Evolutionary conservation across 2,329 filamentous ascomycete species (phyloP), one percentile per base, ranked within the genome.

Genomic region (Colletotrichum eleusines): DNA sequence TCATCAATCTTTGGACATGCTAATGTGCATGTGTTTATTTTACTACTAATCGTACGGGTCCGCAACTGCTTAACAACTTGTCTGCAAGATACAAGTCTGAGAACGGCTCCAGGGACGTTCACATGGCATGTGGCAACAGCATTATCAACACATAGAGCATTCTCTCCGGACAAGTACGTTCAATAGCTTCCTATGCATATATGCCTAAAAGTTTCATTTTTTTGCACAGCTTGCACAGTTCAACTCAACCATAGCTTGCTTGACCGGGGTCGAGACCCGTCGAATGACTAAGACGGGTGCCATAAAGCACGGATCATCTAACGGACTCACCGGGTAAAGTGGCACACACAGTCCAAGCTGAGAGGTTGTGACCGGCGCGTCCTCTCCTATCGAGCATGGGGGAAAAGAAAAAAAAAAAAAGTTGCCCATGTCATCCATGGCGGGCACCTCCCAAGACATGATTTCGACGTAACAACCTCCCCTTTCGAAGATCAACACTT

Each of bases 361-460:
- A 71, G 61, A n/a, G 63, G 63, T 33, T 57, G 40, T 53, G 40
- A 59, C 57, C 64, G 66, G 69, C 55, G 69, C 60, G 66, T 59
- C 28, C 18, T 18, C 20, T 53, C 57, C 44, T 63, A 63, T 63
- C 71, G 58, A 60, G 50, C 28, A 38, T n/a, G n/a, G n/a, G 60
- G 23, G 31, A 33, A 33, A 7, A 7, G 31, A 7, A 7, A 7
- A 33, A 33, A 65, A 71, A 53, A 70, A 72, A 72, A 72, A 72
- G 71, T 66, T 72, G 46, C 63, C 53, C n/a, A 50, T 50, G 61
- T 59, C 60, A 64, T 69, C 58, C 42, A 68, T 68, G 68, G 63
- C 58, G 64, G 53, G 26, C 31, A 44, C 57, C 26, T 48, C 18
- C 63, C 18, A 20, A 64, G 68, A 40, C 23, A 67, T 63, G 68